These are phyloP conservation scores for Mortierella sp. DNA, from an alignment of 371 early-diverging fungal genomes.

Conservation along the genomic window DNA sequence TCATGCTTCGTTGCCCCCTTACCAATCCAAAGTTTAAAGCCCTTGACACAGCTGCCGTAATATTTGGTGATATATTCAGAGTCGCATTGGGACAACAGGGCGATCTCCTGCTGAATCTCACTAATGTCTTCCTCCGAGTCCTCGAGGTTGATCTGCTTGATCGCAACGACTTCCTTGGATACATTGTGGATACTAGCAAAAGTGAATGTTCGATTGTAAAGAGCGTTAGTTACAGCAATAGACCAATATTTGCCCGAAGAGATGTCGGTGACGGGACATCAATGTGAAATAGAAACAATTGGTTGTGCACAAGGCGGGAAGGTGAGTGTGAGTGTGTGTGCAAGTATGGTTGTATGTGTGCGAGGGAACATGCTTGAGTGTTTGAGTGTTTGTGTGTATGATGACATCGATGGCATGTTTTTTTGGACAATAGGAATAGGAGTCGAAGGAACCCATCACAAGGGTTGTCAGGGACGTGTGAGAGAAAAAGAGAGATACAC, in stretches of 20 bases:
- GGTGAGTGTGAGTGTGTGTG: background rate
- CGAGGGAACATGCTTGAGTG: background rate
- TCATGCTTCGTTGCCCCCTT: slow-evolving; percentile 12
- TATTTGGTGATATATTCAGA: slow-evolving; percentile 93
- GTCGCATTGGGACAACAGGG: slow-evolving; percentile 93
- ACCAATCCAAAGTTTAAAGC: slow-evolving; percentile 89
- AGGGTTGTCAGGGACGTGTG: slow-evolving; percentile 19
- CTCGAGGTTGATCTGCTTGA: slow-evolving; percentile 94
- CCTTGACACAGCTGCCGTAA: slow-evolving; percentile 86
- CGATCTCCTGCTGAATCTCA: slow-evolving; percentile 98
- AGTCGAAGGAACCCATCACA: slow-evolving; percentile 28
- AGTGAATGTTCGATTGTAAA: background rate
- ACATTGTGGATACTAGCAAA: slow-evolving; percentile 77
- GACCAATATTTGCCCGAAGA: background rate
- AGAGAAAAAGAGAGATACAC: background rate
- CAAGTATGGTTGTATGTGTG: background rate
- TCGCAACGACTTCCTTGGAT: slow-evolving; percentile 87
- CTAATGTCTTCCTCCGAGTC: slow-evolving; percentile 98
- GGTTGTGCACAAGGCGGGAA: background rate
- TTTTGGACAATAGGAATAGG: slow-evolving; percentile 24
- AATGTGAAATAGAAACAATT: background rate
- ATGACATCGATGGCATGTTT: background rate
- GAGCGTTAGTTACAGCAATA: background rate
- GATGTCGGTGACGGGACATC: background rate
- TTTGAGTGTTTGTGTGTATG: background rate